A percentile compares a stretch with the other conserved stretches of the same genome.
Evolutionary conservation across 495 filamentous ascomycete species (phyloP).

Genomic region (Lepidopterella palustris): DNA sequence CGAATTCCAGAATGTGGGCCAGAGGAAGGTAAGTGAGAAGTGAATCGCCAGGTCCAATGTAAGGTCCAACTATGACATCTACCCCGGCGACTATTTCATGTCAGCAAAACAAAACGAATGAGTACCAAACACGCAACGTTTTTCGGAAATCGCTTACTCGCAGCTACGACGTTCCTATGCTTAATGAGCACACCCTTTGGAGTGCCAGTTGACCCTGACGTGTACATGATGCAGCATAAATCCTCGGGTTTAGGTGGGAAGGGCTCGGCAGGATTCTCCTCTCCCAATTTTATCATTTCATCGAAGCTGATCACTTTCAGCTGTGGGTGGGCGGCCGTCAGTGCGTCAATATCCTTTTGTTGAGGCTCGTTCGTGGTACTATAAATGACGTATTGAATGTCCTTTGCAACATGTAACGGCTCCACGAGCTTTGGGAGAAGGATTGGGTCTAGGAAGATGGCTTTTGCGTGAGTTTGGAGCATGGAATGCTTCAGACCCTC

Average conservation of each 20-base stretch:
- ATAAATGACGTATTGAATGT: slow-evolving; percentile 80
- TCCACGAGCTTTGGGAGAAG: slow-evolving; percentile 74
- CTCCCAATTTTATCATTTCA: slow-evolving; percentile 73
- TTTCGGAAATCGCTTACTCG: slow-evolving; percentile 52
- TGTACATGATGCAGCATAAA: slow-evolving; percentile 99
- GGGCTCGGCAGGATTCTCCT: slow-evolving; percentile 74
- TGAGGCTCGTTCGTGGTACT: slow-evolving; percentile 74
- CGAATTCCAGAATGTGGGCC: slow-evolving; percentile 94
- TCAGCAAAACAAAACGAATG: no score
- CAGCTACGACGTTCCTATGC: slow-evolving; percentile 82
- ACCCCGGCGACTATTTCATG: slow-evolving; percentile 68
- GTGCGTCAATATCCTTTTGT: slow-evolving; percentile 68
- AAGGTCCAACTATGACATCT: slow-evolving; percentile 73
- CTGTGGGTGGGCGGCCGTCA: slow-evolving; percentile 64
- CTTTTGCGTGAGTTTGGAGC: slow-evolving; percentile 74
- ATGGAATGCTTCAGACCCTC: slow-evolving; percentile 89
- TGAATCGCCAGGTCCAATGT: slow-evolving; percentile 78
- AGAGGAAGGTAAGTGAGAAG: slow-evolving; percentile 89
- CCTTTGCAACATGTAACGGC: slow-evolving; percentile 73
- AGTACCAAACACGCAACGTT: no score
- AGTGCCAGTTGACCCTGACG: slow-evolving; percentile 92
- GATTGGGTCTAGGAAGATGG: slow-evolving; percentile 84
- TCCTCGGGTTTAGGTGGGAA: slow-evolving; percentile 77
- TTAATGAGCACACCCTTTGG: slow-evolving; percentile 93
- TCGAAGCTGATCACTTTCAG: slow-evolving; percentile 77